Evolutionary conservation across 257 asterid genomes (phyloP).

Genomic region (Datura wrightii): DNA sequence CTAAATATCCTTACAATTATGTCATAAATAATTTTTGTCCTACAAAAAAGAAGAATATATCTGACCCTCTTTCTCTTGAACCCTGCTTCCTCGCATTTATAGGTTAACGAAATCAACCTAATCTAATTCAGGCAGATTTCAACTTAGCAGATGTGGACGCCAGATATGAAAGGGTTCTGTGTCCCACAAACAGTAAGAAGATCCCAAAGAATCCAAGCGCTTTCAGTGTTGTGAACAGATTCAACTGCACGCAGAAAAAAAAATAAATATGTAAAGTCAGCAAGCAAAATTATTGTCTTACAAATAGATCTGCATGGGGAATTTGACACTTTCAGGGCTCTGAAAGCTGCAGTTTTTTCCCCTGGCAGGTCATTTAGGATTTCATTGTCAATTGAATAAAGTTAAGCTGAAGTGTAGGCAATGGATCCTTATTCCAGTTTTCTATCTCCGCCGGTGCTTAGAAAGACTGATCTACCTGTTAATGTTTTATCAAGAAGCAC

Average conservation of each 20-base stretch:
- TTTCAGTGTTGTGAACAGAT: slow-evolving; percentile 88
- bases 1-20: not conserved
- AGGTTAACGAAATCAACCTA: slow-evolving; percentile 15
- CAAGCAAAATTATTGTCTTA: slow-evolving; percentile 8
- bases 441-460: slow-evolving; percentile 3
- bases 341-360: not conserved
- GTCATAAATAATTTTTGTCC: slow-evolving; percentile 7
- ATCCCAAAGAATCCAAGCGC: slow-evolving; percentile 81
- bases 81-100: slow-evolving; percentile 9
- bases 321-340: not conserved
- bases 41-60: not conserved
- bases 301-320: not conserved
- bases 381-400: not conserved
- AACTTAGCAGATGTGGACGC: slow-evolving; percentile 82
- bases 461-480: not conserved
- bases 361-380: not conserved
- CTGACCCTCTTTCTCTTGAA: slow-evolving; percentile 14
- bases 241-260: slow-evolving; percentile 64
- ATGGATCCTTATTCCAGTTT: not conserved
- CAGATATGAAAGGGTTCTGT: slow-evolving; percentile 86
- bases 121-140: slow-evolving; percentile 66
- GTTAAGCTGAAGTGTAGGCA: not conserved
- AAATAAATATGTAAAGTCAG: slow-evolving; percentile 24
- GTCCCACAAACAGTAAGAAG: slow-evolving; percentile 89
- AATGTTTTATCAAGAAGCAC: slow-evolving; percentile 6